Conservation (phyloP, 768 basidiomycete genomes). For the Paxillus rubicundulus region DNA sequence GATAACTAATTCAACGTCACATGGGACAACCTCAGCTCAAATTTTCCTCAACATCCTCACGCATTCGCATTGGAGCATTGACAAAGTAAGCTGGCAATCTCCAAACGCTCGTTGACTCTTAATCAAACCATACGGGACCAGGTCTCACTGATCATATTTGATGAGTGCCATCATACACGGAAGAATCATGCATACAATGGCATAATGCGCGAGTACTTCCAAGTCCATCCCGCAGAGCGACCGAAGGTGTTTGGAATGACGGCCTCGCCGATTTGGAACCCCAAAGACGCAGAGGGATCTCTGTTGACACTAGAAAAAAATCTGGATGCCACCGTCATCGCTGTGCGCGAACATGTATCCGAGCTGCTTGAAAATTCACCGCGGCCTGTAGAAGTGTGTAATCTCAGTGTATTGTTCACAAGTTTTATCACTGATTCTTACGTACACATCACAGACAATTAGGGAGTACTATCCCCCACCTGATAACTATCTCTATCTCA, state of each 20-base stretch:
- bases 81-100: conserved; percentile 39
- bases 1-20: conserved; percentile 3
- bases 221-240: conserved; percentile 39
- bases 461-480: conserved; percentile 55
- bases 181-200: conserved; percentile 58
- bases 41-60: conserved; percentile 78
- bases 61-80: conserved; percentile 78
- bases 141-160: conserved; percentile 57
- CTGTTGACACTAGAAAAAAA: conserved; percentile 65
- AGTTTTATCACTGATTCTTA: conserved; percentile 1
- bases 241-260: conserved; percentile 94
- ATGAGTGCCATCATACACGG: conserved; percentile 56
- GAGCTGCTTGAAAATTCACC: conserved; percentile 65
- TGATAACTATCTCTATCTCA: conserved; percentile 52
- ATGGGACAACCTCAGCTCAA: conserved; percentile 50
- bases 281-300: conserved; percentile 62
- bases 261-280: conserved; percentile 85
- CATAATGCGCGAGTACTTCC: conserved; percentile 58
- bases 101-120: not conserved
- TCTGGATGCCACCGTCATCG: conserved; percentile 70
- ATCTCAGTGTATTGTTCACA: not conserved
- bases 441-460: conserved; percentile 43
- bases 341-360: conserved; percentile 65
- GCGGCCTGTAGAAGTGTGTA: conserved; percentile 60
- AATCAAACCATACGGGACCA: conserved; percentile 18